Evolutionary conservation across 228 moss, liverwort and hornwort genomes (phyloP).

Genomic region (Sphagnum magellanicum): DNA sequence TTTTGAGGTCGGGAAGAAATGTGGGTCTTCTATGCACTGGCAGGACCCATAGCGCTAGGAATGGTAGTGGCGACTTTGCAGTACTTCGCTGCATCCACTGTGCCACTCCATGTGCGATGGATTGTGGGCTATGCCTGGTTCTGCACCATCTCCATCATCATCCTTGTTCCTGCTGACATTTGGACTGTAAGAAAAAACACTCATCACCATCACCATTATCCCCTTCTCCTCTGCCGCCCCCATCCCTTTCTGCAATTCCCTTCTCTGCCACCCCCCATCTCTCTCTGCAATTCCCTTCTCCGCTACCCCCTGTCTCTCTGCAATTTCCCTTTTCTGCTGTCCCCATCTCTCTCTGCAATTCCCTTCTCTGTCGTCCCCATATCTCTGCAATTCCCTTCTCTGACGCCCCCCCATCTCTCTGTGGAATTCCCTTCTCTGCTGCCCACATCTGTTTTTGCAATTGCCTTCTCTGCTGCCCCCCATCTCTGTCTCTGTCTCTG

Average conservation of each 20-base stretch:
- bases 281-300: neutral
- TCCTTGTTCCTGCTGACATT: constrained; percentile 97
- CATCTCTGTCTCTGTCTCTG: too few relatives aligned
- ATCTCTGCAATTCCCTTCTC: too few relatives aligned
- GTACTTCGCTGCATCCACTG: constrained; percentile 82
- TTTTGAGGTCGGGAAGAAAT: constrained; percentile 23
- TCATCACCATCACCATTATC: neutral
- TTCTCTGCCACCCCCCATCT: neutral
- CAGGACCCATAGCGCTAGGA: constrained; percentile 77
- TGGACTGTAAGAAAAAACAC: constrained; percentile 69
- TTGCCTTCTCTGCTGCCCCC: too few relatives aligned
- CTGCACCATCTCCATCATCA: constrained; percentile 90
- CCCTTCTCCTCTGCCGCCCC: neutral
- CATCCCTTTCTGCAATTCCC: neutral
- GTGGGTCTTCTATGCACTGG: constrained; percentile 95
- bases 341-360: neutral
- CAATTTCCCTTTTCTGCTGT: too few relatives aligned
- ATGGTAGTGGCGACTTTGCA: constrained; percentile 85
- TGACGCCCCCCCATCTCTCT: neutral
- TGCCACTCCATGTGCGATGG: constrained; percentile 67
- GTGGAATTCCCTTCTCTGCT: neutral
- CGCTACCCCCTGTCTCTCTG: too few relatives aligned
- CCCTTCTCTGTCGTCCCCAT: neutral
- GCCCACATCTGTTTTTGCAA: constrained; percentile 5
- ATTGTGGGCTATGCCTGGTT: constrained; percentile 98